Conservation (phyloP, 129 eudicot species). For the Arctium lappa region DNA sequence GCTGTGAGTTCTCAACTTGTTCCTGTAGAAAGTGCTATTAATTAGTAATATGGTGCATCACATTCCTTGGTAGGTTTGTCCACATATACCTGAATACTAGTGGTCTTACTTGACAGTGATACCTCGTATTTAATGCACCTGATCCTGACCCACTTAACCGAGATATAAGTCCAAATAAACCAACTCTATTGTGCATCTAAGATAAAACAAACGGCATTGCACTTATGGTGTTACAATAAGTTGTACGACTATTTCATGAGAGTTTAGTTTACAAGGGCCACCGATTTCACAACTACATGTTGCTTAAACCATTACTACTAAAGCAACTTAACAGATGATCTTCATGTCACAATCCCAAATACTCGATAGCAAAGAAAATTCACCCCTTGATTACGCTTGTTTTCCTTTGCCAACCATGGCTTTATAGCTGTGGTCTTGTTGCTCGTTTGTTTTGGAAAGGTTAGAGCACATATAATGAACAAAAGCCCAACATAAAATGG, state of each 20-base stretch:
- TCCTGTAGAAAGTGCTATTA: neutral
- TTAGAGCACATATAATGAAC: neutral
- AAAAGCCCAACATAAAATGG: neutral
- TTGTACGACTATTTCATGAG: neutral
- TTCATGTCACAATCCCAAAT: neutral
- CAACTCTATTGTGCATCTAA: neutral
- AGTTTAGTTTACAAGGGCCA: neutral
- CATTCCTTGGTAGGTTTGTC: neutral
- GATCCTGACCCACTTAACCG: neutral
- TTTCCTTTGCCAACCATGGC: neutral
- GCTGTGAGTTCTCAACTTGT: constrained; percentile 55
- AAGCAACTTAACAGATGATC: neutral
- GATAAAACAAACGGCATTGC: neutral
- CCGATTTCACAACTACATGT: neutral
- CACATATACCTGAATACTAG: neutral
- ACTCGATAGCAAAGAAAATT: neutral
- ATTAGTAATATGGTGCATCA: neutral
- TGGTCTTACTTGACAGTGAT: neutral
- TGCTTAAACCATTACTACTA: neutral
- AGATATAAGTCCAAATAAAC: neutral
- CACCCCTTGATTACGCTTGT: neutral
- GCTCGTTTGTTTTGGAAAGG: neutral
- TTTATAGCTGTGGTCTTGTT: neutral
- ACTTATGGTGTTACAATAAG: neutral
- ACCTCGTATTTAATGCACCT: neutral